Evolutionary conservation across 1,284 basidiomycete genomes (phyloP), one percentile per base, ranked within the genome.

Genomic region (Rugosomyces carneus): DNA sequence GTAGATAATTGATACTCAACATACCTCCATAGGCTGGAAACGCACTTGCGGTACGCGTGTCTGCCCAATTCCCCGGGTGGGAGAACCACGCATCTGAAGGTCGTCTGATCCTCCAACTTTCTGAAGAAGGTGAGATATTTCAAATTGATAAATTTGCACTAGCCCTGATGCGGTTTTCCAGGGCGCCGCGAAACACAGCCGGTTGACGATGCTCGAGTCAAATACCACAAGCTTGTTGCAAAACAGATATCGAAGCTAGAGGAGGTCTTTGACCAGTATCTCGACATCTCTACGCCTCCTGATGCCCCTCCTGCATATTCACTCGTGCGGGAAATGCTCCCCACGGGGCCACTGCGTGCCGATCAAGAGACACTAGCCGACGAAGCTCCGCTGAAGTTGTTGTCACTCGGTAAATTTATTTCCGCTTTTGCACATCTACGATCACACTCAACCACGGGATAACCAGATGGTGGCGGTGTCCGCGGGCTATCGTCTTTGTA

Each of bases 381-480:
- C 6, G 40, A 49, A 15, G 42, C 37, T 8, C 56, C 59, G 2
- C 49, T 62, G 15, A 51, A 51, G 34, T 43, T 62, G 19, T 35
- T 62, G 15, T 60, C 58, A n/a, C 44, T 59, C 8, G 60, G 60
- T 60, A 42, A 23, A 53, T 50, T 13, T 20, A 18, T 37, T 37
- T 9, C 16, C 16, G 16, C n/a, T 19, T 10, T 21, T 19, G 7
- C 2, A n/a, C n/a, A 27, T 23, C 26, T 10, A 7, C 27, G 6
- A 8, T 13, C 26, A 5, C 8, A 15, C 9, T 35, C 27, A 40
- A 31, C 8, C 8, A 13, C 19, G 19, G 24, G 6, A 13, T 9
- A 32, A 2, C 7, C 15, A 63, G 65, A 67, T 51, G 64, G 65
- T 8, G 66, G 65, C 37, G 64, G 64, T 16, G 58, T 67, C 2